Conservation (phyloP, 2,329 filamentous ascomycete species). For the Geoglossum cookeanum region DNA sequence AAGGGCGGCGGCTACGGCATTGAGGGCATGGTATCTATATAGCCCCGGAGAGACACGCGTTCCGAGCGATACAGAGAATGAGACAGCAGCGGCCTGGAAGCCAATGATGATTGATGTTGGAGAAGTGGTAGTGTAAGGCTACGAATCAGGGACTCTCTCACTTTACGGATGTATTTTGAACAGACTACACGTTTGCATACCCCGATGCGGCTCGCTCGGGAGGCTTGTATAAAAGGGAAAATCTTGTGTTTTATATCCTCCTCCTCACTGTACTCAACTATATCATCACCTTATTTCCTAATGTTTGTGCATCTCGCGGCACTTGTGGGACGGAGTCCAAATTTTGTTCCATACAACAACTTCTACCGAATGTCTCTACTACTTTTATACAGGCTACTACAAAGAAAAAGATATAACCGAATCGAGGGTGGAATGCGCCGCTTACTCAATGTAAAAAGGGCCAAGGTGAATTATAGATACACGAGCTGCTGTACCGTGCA, state of each 20-base stretch:
- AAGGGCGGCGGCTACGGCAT: constrained; percentile 62
- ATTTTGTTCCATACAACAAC: neutral
- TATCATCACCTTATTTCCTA: neutral
- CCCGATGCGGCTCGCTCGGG: neutral
- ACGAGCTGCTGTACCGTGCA: too few relatives aligned
- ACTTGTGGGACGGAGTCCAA: neutral
- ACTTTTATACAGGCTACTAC: too few relatives aligned
- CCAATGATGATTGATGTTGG: constrained; percentile 38
- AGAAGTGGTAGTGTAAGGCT: constrained; percentile 29
- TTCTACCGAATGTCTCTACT: neutral
- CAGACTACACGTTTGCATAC: neutral
- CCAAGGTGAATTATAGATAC: too few relatives aligned
- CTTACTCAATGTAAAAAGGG: too few relatives aligned
- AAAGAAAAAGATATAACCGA: neutral
- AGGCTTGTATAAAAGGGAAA: neutral
- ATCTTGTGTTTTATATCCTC: too few relatives aligned
- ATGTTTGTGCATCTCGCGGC: neutral
- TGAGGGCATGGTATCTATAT: constrained; percentile 96
- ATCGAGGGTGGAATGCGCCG: too few relatives aligned
- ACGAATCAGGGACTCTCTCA: neutral
- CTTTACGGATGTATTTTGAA: neutral
- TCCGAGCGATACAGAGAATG: constrained; percentile 29
- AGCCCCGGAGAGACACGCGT: constrained; percentile 42
- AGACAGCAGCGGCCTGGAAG: constrained; percentile 26
- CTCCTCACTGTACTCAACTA: neutral